These are phyloP conservation scores for Aspergillus homomorphus DNA, from an alignment of 495 filamentous ascomycete species.

Conservation along the genomic window DNA sequence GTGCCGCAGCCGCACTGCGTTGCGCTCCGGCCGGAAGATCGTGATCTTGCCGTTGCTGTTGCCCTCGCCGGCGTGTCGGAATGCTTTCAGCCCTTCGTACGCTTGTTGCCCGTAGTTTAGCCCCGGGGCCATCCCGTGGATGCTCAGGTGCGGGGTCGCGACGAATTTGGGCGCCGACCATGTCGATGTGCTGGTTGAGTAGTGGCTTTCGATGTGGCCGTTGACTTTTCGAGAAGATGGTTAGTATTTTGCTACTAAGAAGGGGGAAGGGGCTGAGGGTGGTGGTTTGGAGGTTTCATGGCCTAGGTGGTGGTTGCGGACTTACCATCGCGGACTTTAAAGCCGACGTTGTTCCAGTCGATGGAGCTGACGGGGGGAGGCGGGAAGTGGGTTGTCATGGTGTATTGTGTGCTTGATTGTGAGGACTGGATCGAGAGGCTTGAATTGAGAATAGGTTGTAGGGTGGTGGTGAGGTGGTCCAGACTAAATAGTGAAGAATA, in stretches of 20 bases:
- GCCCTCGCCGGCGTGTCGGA: conserved; percentile 57
- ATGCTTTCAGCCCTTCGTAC: conserved; percentile 91
- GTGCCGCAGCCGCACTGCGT: conserved; percentile 77
- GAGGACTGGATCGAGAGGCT: not conserved
- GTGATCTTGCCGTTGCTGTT: conserved; percentile 58
- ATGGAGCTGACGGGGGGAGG: conserved; percentile 64
- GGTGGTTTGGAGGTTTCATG: too few relatives aligned
- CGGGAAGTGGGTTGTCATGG: conserved; percentile 54
- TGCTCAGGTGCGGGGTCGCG: conserved; percentile 68
- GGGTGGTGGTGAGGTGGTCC: not conserved
- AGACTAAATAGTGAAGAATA: too few relatives aligned
- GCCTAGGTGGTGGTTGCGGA: too few relatives aligned
- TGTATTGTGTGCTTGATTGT: not conserved
- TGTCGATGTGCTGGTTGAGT: conserved; percentile 39
- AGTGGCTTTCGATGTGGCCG: conserved; percentile 37
- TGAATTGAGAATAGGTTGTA: not conserved
- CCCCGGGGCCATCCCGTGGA: conserved; percentile 87
- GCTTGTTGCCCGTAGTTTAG: conserved; percentile 94
- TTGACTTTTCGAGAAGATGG: conserved; percentile 24
- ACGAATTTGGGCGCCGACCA: conserved; percentile 76
- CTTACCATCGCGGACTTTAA: conserved; percentile 82
- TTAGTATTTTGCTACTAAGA: not conserved
- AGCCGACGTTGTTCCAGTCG: conserved; percentile 91
- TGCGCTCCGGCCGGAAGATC: conserved; percentile 77
- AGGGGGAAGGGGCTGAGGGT: too few relatives aligned